phyloP scores from a whole-genome alignment of 2,329 filamentous ascomycete genomes.

The Aureobasidium mangrovei region DNA sequence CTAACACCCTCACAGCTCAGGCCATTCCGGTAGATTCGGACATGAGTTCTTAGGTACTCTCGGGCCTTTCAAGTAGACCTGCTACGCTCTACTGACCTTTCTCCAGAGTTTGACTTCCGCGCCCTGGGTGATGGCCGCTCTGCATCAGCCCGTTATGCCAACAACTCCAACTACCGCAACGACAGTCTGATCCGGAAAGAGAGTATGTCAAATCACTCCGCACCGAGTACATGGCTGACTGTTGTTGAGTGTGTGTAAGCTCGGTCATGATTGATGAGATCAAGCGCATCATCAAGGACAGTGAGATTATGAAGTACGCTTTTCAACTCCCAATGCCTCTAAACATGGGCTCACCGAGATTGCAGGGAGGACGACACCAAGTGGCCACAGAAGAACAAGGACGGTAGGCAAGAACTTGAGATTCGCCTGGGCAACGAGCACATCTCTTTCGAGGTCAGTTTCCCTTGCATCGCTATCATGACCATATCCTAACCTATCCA shows the following conservation, averaged over 20 bases:
- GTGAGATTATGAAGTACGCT: slow-evolving; percentile 91
- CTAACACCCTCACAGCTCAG: slow-evolving; percentile 55
- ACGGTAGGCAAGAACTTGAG: slow-evolving; percentile 91
- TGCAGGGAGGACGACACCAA: slow-evolving; percentile 90
- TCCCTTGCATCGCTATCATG: not conserved
- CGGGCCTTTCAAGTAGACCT: not conserved
- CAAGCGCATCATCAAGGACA: slow-evolving; percentile 92
- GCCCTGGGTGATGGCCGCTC: slow-evolving; percentile 87
- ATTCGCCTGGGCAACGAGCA: slow-evolving; percentile 90
- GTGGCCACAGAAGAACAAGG: slow-evolving; percentile 99
- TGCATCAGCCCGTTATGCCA: slow-evolving; percentile 90
- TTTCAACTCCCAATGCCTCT: not conserved
- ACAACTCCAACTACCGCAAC: slow-evolving; percentile 99
- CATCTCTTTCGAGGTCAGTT: slow-evolving; percentile 88
- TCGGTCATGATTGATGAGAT: slow-evolving; percentile 85
- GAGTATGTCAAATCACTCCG: slow-evolving; percentile 52
- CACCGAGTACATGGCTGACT: slow-evolving; percentile 2
- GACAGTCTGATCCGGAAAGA: slow-evolving; percentile 98
- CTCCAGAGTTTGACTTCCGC: slow-evolving; percentile 86
- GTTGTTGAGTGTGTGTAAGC: slow-evolving; percentile 78
- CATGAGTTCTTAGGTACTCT: slow-evolving; percentile 86
- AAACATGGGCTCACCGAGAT: not conserved
- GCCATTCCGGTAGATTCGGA: slow-evolving; percentile 92
- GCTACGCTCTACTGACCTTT: slow-evolving; percentile 18
- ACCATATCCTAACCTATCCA: slow-evolving; percentile 20